Percentiles rank a stretch among this genome's conserved stretches.
Conservation (phyloP, 2,329 filamentous ascomycete genomes). For the Zymoseptoria pseudotritici region DNA sequence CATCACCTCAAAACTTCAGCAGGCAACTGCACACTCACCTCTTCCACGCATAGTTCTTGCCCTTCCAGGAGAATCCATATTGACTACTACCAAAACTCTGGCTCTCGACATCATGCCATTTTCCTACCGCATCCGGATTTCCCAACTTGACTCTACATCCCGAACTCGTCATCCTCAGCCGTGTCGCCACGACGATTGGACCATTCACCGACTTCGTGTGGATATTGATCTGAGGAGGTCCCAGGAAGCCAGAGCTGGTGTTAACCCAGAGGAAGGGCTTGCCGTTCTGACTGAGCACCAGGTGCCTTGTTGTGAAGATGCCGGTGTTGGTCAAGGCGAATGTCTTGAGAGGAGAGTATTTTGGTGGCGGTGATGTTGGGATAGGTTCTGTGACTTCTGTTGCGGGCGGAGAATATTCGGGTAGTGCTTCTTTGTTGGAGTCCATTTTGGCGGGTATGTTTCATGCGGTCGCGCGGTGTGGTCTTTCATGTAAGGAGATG, state of each 20-base stretch:
- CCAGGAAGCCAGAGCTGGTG: conserved; percentile 1
- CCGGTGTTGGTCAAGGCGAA: conserved; percentile 4
- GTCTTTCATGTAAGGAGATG: not conserved
- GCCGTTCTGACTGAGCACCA: conserved; percentile 6
- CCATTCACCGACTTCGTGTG: not conserved
- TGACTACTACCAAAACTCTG: conserved; percentile 1
- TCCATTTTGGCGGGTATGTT: not conserved
- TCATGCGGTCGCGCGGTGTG: not conserved
- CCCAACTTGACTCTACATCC: conserved; percentile 8
- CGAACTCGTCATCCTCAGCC: conserved; percentile 1
- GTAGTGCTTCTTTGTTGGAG: not conserved
- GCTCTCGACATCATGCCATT: conserved; percentile 5
- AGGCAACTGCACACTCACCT: not conserved
- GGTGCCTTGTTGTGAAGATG: conserved; percentile 3
- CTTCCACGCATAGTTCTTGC: conserved; percentile 5
- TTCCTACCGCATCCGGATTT: conserved; percentile 1
- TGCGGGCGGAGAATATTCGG: not conserved
- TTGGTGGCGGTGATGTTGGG: not conserved
- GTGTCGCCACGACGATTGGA: not conserved
- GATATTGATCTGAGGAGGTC: conserved; percentile 3
- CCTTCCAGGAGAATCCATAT: conserved; percentile 3
- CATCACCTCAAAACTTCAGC: not conserved
- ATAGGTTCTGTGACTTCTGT: not conserved
- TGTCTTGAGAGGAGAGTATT: conserved; percentile 1
- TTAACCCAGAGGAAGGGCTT: conserved; percentile 2